phyloP scores from a whole-genome alignment of 2,329 filamentous ascomycete genomes.

The Stemphylium beticola region DNA sequence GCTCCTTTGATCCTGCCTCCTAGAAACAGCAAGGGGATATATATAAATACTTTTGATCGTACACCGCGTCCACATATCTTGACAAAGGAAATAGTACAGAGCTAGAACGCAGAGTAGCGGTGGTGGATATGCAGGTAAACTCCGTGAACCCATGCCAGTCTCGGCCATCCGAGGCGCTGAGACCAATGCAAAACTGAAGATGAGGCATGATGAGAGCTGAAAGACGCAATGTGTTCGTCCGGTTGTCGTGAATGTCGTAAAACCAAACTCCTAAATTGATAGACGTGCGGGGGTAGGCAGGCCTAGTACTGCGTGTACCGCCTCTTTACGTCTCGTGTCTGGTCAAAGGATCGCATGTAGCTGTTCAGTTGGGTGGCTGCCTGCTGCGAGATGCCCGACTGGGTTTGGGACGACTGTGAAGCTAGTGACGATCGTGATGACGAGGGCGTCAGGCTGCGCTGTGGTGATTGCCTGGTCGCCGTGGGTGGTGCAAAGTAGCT shows the following conservation, averaged over 20 bases:
- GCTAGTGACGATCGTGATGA: slow-evolving; percentile 85
- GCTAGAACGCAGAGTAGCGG: slow-evolving; percentile 25
- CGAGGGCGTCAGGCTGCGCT: slow-evolving; percentile 61
- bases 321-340: slow-evolving; percentile 67
- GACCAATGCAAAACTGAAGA: slow-evolving; percentile 13
- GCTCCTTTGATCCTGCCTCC: not conserved
- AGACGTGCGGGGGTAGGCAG: not conserved
- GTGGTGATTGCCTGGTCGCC: slow-evolving; percentile 37
- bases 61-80: slow-evolving; percentile 28
- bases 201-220: slow-evolving; percentile 15
- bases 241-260: slow-evolving; percentile 26
- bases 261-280: slow-evolving; percentile 22
- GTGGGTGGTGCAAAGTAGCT: slow-evolving; percentile 48
- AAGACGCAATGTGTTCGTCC: slow-evolving; percentile 9
- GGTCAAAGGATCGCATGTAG: slow-evolving; percentile 89
- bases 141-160: slow-evolving; percentile 27
- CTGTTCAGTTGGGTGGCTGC: slow-evolving; percentile 79
- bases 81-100: slow-evolving; percentile 33
- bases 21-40: slow-evolving; percentile 17
- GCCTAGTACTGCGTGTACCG: slow-evolving; percentile 45
- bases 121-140: slow-evolving; percentile 31
- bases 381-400: slow-evolving; percentile 71
- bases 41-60: slow-evolving; percentile 41
- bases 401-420: slow-evolving; percentile 66
- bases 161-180: slow-evolving; percentile 12